Evolutionary conservation across 768 basidiomycete species (phyloP).

Genomic region (Amanita pallidorosea): DNA sequence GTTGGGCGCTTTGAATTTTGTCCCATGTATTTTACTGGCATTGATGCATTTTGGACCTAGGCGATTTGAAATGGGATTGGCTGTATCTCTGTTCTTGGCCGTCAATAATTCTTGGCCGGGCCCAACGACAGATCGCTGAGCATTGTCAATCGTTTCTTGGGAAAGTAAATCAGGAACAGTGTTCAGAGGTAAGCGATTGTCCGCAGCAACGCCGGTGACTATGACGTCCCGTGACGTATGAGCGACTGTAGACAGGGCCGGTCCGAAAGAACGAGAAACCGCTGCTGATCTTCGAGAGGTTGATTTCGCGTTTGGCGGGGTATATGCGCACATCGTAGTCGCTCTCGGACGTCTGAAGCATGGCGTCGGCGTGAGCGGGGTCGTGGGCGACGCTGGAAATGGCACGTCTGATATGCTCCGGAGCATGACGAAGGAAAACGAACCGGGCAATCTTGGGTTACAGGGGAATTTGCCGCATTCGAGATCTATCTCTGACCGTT

Average conservation of each 20-base stretch:
- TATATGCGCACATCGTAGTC: not conserved
- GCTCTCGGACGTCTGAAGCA: constrained; percentile 5
- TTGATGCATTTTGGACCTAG: not conserved
- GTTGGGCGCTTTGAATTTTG: not conserved
- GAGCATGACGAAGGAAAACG: not conserved
- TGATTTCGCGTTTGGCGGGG: not conserved
- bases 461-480: not conserved
- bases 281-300: not conserved
- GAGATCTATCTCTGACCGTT: not conserved
- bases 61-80: not conserved
- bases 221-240: not conserved
- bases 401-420: not conserved
- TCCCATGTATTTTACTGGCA: not conserved
- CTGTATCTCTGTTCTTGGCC: not conserved
- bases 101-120: not conserved
- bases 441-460: not conserved
- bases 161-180: not conserved
- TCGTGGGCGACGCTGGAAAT: not conserved
- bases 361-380: not conserved
- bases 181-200: not conserved
- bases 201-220: not conserved
- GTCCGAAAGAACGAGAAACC: not conserved
- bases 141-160: not conserved
- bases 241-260: not conserved
- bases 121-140: not conserved